Evolutionary conservation across 352 stramenopile genomes (phyloP).

Genomic region (Lagenidium giganteum): DNA sequence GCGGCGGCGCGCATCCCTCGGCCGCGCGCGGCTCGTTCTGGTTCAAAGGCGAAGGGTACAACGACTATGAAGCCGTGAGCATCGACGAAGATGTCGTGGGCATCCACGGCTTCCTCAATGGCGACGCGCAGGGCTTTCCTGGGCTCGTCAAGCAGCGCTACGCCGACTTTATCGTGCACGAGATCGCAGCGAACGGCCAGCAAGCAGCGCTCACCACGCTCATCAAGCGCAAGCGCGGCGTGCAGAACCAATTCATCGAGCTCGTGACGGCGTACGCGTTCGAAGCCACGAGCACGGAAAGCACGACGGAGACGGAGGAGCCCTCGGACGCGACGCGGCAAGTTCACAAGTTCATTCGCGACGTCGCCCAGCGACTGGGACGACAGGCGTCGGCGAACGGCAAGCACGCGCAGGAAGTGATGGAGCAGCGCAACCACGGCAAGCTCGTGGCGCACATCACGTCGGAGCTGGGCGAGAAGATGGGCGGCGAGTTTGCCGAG

Average conservation of each 20-base stretch:
- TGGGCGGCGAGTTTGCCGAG: conserved; percentile 67
- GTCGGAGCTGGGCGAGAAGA: conserved; percentile 51
- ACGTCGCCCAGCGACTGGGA: conserved; percentile 5
- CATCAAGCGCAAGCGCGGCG: conserved; percentile 17
- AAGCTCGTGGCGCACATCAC: conserved; percentile 49
- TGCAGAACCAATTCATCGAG: conserved; percentile 13
- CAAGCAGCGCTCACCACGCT: conserved; percentile 19
- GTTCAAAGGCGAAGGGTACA: conserved; percentile 37
- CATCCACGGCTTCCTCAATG: conserved; percentile 29
- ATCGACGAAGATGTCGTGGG: conserved; percentile 36
- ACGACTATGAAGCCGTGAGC: conserved; percentile 28
- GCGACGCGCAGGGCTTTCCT: conserved; percentile 26
- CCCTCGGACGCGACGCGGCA: background rate
- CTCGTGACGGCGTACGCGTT: conserved; percentile 14
- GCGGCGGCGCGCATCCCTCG: background rate
- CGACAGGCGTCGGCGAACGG: conserved; percentile 3
- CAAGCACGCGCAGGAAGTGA: conserved; percentile 16
- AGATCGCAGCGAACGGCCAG: conserved; percentile 25
- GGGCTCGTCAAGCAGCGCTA: conserved; percentile 61
- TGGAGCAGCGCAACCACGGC: conserved; percentile 40
- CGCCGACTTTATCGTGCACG: conserved; percentile 67
- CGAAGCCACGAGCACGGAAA: background rate
- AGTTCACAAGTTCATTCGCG: conserved; percentile 11
- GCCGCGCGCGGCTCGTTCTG: conserved; percentile 17
- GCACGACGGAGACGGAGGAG: background rate